Evolutionary conservation across 2,329 filamentous ascomycete genomes (phyloP).

Genomic region (Xylariales sp.): DNA sequence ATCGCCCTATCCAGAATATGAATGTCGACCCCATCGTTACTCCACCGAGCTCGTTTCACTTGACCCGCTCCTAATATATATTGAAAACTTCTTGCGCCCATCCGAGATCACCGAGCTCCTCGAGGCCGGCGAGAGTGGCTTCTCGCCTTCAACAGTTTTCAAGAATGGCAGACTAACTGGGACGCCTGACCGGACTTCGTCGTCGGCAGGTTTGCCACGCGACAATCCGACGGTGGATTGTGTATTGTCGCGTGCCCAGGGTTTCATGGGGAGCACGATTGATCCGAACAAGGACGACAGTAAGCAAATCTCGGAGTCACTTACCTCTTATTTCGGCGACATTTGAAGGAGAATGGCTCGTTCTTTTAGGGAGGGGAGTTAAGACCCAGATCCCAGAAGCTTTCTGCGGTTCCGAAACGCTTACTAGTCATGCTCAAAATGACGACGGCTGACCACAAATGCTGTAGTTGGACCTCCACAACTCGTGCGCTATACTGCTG

Average conservation of each 20-base stretch:
- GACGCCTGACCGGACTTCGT: constrained; percentile 54
- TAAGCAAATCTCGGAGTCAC: background rate
- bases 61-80: constrained; percentile 58
- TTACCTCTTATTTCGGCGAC: background rate
- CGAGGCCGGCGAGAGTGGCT: constrained; percentile 50
- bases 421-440: background rate
- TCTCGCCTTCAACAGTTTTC: constrained; percentile 53
- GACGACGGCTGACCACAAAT: background rate
- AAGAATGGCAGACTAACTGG: constrained; percentile 51
- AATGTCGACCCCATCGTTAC: constrained; percentile 49
- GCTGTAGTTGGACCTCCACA: constrained; percentile 54
- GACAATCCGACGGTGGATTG: constrained; percentile 53
- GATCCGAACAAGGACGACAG: constrained; percentile 53
- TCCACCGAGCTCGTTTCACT: constrained; percentile 56
- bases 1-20: constrained; percentile 27
- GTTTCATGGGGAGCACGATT: constrained; percentile 56
- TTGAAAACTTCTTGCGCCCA: constrained; percentile 54
- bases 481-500: constrained; percentile 55
- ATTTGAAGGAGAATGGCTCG: background rate
- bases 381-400: background rate
- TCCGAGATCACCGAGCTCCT: constrained; percentile 53
- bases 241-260: constrained; percentile 52
- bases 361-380: background rate
- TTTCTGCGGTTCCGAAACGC: background rate
- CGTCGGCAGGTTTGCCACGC: constrained; percentile 54